Evolutionary conservation across 164 flowering plant genomes (phyloP).

Genomic region (Macadamia integrifolia): DNA sequence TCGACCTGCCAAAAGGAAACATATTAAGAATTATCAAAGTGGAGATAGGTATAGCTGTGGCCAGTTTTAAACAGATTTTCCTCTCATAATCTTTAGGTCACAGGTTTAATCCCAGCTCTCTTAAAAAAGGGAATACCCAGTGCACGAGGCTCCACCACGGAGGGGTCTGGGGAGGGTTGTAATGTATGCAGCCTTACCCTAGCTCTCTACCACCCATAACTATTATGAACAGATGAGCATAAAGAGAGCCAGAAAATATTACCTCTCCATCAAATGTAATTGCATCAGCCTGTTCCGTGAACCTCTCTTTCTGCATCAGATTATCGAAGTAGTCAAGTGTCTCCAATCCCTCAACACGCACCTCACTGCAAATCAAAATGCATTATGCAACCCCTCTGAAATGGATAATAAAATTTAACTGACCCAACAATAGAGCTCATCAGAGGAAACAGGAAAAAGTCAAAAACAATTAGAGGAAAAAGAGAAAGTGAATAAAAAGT

Average conservation of each 20-base stretch:
- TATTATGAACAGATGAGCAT: too few species aligned
- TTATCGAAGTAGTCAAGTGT: conserved; percentile 87
- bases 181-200: too few species aligned
- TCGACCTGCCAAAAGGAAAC: conserved; percentile 39
- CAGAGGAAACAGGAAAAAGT: background rate
- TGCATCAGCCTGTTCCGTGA: conserved; percentile 91
- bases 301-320: conserved; percentile 48
- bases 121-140: too few species aligned
- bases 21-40: background rate
- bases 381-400: conserved; percentile 22
- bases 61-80: too few species aligned
- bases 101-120: background rate
- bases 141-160: too few species aligned
- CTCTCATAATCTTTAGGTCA: too few species aligned
- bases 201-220: background rate
- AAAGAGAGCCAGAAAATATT: conserved; percentile 8
- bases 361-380: conserved; percentile 69
- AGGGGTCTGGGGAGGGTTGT: too few species aligned
- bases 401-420: conserved; percentile 7
- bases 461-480: background rate
- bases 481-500: background rate
- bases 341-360: conserved; percentile 93
- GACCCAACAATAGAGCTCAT: conserved; percentile 2
- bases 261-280: conserved; percentile 94
- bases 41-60: too few species aligned